Evolutionary conservation across 1,284 basidiomycete species (phyloP).

Genomic region (Apiotrichum porosum): DNA sequence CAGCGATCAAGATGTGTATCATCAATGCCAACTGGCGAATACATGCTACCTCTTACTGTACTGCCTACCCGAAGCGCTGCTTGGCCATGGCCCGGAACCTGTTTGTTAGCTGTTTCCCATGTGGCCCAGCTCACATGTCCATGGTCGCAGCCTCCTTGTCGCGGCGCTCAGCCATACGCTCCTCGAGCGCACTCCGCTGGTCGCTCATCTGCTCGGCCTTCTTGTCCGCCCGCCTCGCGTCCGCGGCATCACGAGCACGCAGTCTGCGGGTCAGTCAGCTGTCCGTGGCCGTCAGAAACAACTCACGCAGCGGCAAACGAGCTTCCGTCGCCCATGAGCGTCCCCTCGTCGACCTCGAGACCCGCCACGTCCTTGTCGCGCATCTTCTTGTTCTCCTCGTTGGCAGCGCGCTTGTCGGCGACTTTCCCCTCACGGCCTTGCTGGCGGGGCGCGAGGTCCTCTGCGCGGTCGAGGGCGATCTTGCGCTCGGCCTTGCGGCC

Average conservation of each 20-base stretch:
- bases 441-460: conserved; percentile 39
- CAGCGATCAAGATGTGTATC: no score
- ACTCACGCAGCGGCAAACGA: conserved; percentile 46
- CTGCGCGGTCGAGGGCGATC: conserved; percentile 27
- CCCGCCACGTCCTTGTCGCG: conserved; percentile 44
- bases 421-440: conserved; percentile 43
- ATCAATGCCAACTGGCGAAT: no score
- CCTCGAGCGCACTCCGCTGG: conserved; percentile 32
- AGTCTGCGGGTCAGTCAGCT: conserved; percentile 21
- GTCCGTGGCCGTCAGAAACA: background rate
- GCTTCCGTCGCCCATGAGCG: conserved; percentile 40
- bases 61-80: conserved; percentile 32
- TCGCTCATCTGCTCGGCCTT: conserved; percentile 30
- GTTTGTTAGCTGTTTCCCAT: background rate
- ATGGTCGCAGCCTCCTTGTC: conserved; percentile 45
- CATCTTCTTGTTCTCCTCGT: conserved; percentile 40
- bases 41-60: no score
- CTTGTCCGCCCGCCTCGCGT: conserved; percentile 33
- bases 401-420: conserved; percentile 42
- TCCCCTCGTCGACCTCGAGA: conserved; percentile 43
- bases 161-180: conserved; percentile 38
- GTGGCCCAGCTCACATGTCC: conserved; percentile 41
- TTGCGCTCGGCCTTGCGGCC: conserved; percentile 28
- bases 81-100: conserved; percentile 43
- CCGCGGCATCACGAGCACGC: conserved; percentile 34